Conservation (phyloP, 2,329 filamentous ascomycete species). For the Phaeoacremonium minimum region DNA sequence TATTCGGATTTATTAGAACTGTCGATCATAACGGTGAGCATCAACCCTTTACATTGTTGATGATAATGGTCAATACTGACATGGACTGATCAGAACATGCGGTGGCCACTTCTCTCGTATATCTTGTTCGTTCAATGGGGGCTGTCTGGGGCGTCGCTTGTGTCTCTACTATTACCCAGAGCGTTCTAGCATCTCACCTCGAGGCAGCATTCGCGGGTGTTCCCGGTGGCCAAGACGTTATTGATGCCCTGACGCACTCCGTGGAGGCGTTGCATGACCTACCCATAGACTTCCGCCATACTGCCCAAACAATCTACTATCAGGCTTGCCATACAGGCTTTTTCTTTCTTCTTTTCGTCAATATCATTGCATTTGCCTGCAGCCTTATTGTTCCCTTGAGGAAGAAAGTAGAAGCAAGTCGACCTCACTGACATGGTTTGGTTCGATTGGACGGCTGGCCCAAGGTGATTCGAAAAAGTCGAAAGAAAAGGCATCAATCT, state of each 20-base stretch:
- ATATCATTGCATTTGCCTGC: neutral
- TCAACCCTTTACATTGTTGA: neutral
- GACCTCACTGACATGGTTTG: too few species aligned
- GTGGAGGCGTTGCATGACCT: conserved; percentile 50
- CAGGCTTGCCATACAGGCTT: conserved; percentile 19
- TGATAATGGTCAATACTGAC: conserved; percentile 6
- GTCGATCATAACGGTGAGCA: conserved; percentile 6
- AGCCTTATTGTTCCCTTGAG: conserved; percentile 22
- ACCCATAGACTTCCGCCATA: conserved; percentile 50
- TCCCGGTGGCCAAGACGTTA: conserved; percentile 42
- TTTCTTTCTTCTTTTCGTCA: conserved; percentile 7
- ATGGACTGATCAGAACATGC: conserved; percentile 47
- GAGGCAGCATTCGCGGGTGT: conserved; percentile 48
- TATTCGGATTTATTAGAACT: neutral
- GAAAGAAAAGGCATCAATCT: too few species aligned
- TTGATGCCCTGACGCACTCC: conserved; percentile 59
- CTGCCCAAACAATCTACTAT: conserved; percentile 55
- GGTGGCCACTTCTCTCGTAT: conserved; percentile 58
- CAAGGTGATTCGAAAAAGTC: too few species aligned
- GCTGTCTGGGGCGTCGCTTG: conserved; percentile 62
- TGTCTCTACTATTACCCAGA: conserved; percentile 60
- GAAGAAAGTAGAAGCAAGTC: too few species aligned
- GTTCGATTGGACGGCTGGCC: too few species aligned
- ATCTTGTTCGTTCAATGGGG: conserved; percentile 59
- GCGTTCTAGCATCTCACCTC: conserved; percentile 50